These are phyloP conservation scores for Fusarium avenaceum DNA, from an alignment of 2,329 filamentous ascomycete species.

Conservation along the genomic window DNA sequence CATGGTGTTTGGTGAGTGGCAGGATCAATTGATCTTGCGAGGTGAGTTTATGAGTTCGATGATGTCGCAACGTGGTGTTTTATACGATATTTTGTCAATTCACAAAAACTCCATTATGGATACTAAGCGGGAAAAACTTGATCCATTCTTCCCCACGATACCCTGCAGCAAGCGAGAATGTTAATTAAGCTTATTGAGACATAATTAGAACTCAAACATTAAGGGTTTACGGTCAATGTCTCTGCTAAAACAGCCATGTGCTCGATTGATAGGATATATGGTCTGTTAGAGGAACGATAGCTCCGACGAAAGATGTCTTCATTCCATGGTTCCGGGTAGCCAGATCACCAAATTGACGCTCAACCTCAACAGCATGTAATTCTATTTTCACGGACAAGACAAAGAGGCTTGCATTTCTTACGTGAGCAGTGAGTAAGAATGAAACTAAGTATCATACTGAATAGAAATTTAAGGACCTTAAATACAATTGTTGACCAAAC, in stretches of 20 bases:
- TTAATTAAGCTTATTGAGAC: neutral
- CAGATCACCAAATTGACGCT: neutral
- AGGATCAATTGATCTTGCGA: neutral
- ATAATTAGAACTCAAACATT: neutral
- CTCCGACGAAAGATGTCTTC: neutral
- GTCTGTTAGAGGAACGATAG: neutral
- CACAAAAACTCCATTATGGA: conserved; percentile 29
- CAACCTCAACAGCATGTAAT: neutral
- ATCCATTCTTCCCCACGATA: conserved; percentile 43
- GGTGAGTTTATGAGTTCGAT: conserved; percentile 8
- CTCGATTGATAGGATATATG: neutral
- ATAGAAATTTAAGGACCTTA: too few relatives aligned
- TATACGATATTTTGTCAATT: conserved; percentile 1
- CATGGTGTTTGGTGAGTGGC: conserved; percentile 39
- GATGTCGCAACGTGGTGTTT: conserved; percentile 26
- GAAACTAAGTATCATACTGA: too few relatives aligned
- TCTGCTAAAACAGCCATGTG: neutral
- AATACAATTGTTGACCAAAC: too few relatives aligned
- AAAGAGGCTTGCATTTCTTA: neutral
- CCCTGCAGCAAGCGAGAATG: neutral
- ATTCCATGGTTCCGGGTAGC: neutral
- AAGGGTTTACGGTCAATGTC: neutral
- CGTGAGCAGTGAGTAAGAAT: neutral
- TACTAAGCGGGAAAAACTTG: conserved; percentile 46
- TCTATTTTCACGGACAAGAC: neutral